A percentile compares a stretch with the other conserved stretches of the same genome.
phyloP scores from a whole-genome alignment of 192 early-diverging fungal species.

The Coemansia sp. region DNA sequence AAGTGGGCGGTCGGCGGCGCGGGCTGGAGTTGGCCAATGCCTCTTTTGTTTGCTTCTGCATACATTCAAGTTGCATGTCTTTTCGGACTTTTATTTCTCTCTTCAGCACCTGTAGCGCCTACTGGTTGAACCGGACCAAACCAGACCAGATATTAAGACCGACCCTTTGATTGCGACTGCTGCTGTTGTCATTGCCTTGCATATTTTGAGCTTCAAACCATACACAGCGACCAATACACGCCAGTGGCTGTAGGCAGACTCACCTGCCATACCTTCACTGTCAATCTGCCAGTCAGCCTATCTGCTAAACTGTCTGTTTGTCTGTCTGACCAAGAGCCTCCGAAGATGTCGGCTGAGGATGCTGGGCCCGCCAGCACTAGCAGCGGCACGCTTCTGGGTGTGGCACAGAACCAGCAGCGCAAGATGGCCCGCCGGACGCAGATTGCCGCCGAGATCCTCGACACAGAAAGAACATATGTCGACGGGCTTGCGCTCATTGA shows the following conservation, averaged over 20 bases:
- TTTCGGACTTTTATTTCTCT: conserved; percentile 3
- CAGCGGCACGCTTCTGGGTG: neutral
- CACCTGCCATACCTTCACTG: neutral
- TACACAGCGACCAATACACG: neutral
- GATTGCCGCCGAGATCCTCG: conserved; percentile 76
- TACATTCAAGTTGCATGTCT: neutral
- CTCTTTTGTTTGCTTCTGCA: conserved; percentile 9
- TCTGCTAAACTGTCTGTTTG: neutral
- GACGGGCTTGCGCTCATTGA: conserved; percentile 62
- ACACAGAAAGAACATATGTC: conserved; percentile 86
- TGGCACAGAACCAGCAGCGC: conserved; percentile 12
- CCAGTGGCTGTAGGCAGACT: neutral
- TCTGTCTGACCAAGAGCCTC: neutral
- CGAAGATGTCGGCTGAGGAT: conserved; percentile 33
- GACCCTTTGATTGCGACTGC: neutral
- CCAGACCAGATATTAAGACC: neutral
- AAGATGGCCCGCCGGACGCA: conserved; percentile 45
- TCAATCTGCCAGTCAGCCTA: neutral
- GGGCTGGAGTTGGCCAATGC: conserved; percentile 3
- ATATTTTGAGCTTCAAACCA: neutral
- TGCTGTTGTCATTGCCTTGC: neutral
- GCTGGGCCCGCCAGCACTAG: conserved; percentile 7
- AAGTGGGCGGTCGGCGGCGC: conserved; percentile 2
- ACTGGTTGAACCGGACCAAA: neutral
- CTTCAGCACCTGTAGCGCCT: neutral